Evolutionary conservation across 2,329 filamentous ascomycete genomes (phyloP), one percentile per base, ranked within the genome.

Genomic region (Alternaria solani): DNA sequence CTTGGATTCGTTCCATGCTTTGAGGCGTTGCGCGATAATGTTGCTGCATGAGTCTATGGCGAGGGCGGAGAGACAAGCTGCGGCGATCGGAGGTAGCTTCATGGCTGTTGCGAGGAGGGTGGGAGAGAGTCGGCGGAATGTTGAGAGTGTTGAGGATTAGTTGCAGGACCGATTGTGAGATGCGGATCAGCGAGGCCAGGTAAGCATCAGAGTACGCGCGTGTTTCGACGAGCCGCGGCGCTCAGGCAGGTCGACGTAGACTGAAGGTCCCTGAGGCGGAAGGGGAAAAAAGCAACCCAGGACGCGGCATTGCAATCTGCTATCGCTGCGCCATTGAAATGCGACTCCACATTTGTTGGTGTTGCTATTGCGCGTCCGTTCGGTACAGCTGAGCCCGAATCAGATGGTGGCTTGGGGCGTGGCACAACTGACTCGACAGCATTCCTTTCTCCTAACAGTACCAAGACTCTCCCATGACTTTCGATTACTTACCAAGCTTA

Each of bases 41-140:
- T 79, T 79, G 61, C 76, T 78, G 59, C 69, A 74, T 36, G 72
- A 77, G 48, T 77, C 75, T 55, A 79, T 78, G 11, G 65, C 60
- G 54, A 78, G 71, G 30, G 77, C 76, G 46, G 73, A 72, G 39
- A 75, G 66, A 63, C 75, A 78, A 25, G 75, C 68, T n/a, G 71
- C 65, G 4, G 73, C 66, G 44, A 77, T 72, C 16, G 75, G 74
- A 9, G 74, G 73, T 28, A 75, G 73, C 58, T 71, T 73, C 68
- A 73, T 75, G 28, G 39, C 51, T 28, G 52, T 56, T 28, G 52
- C 28, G 44, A 32, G 16, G 46, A 38, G 44, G 20, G 28, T 51
- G 18, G 26, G 25, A 23, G 43, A 28, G 18, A 12, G 38, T 42
- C 18, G 51, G 23, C 18, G 23, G 16, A 25, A 44, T 23, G 41